Conservation (phyloP, 371 early-diverging fungal genomes). For the Batkoa obscura region DNA sequence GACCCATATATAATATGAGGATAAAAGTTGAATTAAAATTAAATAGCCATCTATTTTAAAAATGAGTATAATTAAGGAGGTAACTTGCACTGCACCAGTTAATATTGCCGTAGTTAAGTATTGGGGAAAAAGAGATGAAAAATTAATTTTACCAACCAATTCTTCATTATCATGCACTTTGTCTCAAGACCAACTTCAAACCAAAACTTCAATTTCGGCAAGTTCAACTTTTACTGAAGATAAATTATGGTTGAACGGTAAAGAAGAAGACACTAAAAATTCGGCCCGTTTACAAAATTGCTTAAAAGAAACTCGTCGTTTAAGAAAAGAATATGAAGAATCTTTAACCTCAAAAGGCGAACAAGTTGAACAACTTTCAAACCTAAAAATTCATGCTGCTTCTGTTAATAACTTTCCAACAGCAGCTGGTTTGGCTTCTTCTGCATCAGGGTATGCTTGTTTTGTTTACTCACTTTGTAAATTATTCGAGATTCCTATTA, state of each 20-base stretch:
- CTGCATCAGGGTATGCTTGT: conserved; percentile 93
- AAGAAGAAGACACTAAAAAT: conserved; percentile 60
- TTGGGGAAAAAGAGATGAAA: conserved; percentile 92
- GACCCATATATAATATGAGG: too few species aligned
- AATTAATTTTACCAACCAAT: conserved; percentile 88
- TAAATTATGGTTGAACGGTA: conserved; percentile 87
- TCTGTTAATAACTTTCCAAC: conserved; percentile 98
- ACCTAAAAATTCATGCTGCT: conserved; percentile 51
- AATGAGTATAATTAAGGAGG: too few species aligned
- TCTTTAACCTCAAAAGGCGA: conserved; percentile 16
- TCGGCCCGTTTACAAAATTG: conserved; percentile 71
- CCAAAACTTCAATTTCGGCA: conserved; percentile 76
- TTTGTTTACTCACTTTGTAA: conserved; percentile 70
- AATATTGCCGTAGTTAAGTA: conserved; percentile 99
- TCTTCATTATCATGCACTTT: conserved; percentile 91
- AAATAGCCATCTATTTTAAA: too few species aligned
- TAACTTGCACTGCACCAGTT: conserved; percentile 89
- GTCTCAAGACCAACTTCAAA: conserved; percentile 82
- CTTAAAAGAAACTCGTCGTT: conserved; percentile 54
- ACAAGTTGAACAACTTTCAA: conserved; percentile 25
- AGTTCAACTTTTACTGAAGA: conserved; percentile 36
- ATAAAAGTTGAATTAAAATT: too few species aligned
- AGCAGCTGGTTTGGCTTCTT: conserved; percentile 98
- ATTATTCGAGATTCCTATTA: conserved; percentile 48
- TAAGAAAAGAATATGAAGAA: conserved; percentile 48